Percentiles rank a stretch among this genome's conserved stretches.
phyloP scores from a whole-genome alignment of 106 monocot genomes.

The Apostasia ramifera region DNA sequence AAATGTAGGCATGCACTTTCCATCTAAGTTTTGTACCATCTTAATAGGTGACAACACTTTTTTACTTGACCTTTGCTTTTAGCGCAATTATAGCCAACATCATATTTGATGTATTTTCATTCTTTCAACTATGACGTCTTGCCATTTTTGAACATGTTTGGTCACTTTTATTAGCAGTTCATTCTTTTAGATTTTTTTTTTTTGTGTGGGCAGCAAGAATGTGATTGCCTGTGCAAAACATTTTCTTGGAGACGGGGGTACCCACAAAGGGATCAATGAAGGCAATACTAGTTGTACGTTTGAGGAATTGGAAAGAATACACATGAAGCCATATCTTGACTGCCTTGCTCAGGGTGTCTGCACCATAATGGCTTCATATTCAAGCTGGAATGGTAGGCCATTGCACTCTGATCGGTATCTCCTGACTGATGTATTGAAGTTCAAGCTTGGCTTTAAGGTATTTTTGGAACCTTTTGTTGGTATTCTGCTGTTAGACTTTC shows the following conservation, averaged over 20 bases:
- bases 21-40: too few relatives aligned
- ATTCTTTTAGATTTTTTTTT: neutral
- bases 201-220: conserved; percentile 37
- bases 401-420: conserved; percentile 53
- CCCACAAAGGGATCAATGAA: conserved; percentile 62
- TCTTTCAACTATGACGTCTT: too few relatives aligned
- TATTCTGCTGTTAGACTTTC: neutral
- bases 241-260: conserved; percentile 93
- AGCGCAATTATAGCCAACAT: too few relatives aligned
- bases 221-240: conserved; percentile 91
- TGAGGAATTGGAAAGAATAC: conserved; percentile 62
- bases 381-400: conserved; percentile 67
- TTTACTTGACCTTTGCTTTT: too few relatives aligned
- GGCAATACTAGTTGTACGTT: conserved; percentile 64
- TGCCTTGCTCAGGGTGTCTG: conserved; percentile 70
- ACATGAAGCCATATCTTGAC: conserved; percentile 66
- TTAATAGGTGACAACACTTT: too few relatives aligned
- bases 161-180: neutral
- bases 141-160: too few relatives aligned
- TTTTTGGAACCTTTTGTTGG: neutral
- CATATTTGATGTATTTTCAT: too few relatives aligned
- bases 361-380: conserved; percentile 76
- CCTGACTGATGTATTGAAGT: conserved; percentile 63
- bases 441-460: conserved; percentile 77
- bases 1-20: too few relatives aligned